Evolutionary conservation across 2,329 filamentous ascomycete genomes (phyloP), one percentile per base, ranked within the genome.

Genomic region (Alternaria burnsii): DNA sequence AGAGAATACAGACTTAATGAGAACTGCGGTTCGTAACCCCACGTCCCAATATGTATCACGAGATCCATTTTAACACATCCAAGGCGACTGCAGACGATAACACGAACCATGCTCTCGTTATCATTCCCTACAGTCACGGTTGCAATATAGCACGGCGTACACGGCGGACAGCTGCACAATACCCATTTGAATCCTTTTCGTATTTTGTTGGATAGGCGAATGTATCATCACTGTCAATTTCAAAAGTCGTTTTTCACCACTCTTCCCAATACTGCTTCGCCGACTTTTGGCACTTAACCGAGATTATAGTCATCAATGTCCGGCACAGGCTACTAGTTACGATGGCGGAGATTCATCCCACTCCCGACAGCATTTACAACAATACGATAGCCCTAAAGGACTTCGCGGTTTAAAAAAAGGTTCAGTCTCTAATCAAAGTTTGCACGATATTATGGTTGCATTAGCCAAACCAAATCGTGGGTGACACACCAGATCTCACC

Each of bases 1-100:
- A 80, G 79, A 75, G 81, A 84, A 72, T 83, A 83, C 60, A 76
- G 82, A 67, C 67, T 83, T 30, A 76, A 82, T 57, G 82, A 84
- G 67, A 79, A 81, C 61, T 84, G 82, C 68, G 79, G 82, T 83
- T 67, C 52, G 75, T 73, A 46, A 32, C 41, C 52, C 47, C 43
- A 30, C 24, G 32, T 14, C 52, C 50, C 26, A n/a, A 20, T 16
- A 26, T 1, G 50, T 18, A 38, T 48, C 59, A 50, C 18, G 16
- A 26, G 5, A n/a, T 3, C 53, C 12, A 36, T 50, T 58, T 69
- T 71, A 58, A 73, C 63, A 22, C 10, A 20, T 24, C 18, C n/a
- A 66, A 78, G 76, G 76, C 61, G 76, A 78, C 44, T 78, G 76
- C 65, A 77, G 38, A 51, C 57, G 42, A 50, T 59, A 72, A 70